Conservation (phyloP, 2,329 filamentous ascomycete species). For the Pseudogymnoascus sp. region DNA sequence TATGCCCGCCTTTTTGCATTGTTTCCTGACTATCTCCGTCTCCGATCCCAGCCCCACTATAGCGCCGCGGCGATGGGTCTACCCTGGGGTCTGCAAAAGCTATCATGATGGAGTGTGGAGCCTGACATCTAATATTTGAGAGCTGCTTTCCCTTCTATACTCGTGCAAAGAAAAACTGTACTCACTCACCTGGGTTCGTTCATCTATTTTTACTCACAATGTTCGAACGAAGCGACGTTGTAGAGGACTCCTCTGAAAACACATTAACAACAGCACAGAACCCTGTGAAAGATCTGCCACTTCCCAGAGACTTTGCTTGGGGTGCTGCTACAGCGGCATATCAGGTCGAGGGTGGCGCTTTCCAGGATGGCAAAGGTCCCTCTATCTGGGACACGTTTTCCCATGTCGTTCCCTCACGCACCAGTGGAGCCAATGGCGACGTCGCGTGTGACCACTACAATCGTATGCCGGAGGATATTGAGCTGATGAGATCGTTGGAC, state of each 20-base stretch:
- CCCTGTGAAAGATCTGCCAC: slow-evolving; percentile 3
- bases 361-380: slow-evolving; percentile 33
- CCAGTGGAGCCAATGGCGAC: slow-evolving; percentile 34
- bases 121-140: not conserved
- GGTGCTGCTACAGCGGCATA: slow-evolving; percentile 36
- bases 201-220: not conserved
- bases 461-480: slow-evolving; percentile 42
- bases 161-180: not conserved
- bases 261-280: not conserved
- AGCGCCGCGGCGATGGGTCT: not conserved
- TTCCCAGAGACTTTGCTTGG: slow-evolving; percentile 34
- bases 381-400: slow-evolving; percentile 33
- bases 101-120: not conserved
- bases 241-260: not conserved
- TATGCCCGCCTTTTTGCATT: not conserved
- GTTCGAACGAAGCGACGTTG: not conserved
- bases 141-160: not conserved
- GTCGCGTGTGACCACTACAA: slow-evolving; percentile 43
- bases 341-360: slow-evolving; percentile 38
- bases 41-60: not conserved
- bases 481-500: slow-evolving; percentile 32
- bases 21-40: not conserved
- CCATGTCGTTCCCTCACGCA: slow-evolving; percentile 27
- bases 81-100: not conserved
- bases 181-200: not conserved